Base-by-base conservation (phyloP, 1,284 basidiomycete species). In the Coriolopsis trogii region DNA sequence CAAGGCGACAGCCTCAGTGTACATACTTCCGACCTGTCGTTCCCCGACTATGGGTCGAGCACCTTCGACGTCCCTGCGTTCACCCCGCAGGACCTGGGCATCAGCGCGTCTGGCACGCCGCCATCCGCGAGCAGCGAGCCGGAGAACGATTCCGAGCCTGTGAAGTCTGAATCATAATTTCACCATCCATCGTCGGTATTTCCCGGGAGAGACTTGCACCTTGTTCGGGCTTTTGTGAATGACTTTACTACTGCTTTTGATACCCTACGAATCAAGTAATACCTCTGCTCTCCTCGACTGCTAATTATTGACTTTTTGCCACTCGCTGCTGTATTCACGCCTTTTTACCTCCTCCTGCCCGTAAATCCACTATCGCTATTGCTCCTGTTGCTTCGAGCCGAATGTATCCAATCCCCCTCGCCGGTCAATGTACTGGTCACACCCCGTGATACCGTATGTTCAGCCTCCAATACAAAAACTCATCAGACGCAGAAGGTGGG, bases 11-110 rank as follows among this genome's bases (percentile, higher is more conserved):
- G 41, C 16, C 58, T 67, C 44, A 53, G 62, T 55, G 74, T 80
- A 51, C 84, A 84, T 63, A 75, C 79, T 61, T 71, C 79, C 36
- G 80, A 80, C 28, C 74, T 68, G 37, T 77, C 80, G 26, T 90
- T 88, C 68, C 72, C 80, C 49, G 88, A 90, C 69, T 91, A 87
- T 62, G 75, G 61, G 25, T 54, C 79, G 46, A 80, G 76, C 58
- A 69, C 81, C 20, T 91, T 89, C 62, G 88, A 90, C 67, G 85
- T 88, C 39, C 63, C 79, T 42, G 75, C 73, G 20, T 87, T 87
- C 67, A 73, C 79, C 36, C 74, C 83, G 49, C 83, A 84, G 61
- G 88, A 90, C 54, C 65, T 90, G 55, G 79, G 77, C 46, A 75
- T 90, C 64, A 75, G 70, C 60, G 64, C 81, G 59, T 75, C 81